Percentiles rank a stretch among this genome's conserved stretches.
Evolutionary conservation across 2,329 filamentous ascomycete genomes (phyloP).

Genomic region (Arthrinium puccinioides): DNA sequence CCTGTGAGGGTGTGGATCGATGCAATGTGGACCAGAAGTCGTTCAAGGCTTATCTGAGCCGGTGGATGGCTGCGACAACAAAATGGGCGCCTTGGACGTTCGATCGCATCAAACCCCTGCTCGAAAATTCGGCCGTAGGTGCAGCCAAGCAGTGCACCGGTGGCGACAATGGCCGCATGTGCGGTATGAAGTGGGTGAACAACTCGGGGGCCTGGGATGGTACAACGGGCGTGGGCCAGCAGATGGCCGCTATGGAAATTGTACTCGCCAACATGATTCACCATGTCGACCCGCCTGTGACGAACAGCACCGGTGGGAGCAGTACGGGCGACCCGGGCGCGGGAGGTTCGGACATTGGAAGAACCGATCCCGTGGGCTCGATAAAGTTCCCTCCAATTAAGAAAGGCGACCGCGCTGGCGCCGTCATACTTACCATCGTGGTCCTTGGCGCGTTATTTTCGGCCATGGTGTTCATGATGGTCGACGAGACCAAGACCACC

Average conservation of each 20-base stretch:
- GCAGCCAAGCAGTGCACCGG: slow-evolving; percentile 52
- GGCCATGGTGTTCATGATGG: slow-evolving; percentile 41
- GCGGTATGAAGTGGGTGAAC: slow-evolving; percentile 52
- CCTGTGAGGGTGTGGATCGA: slow-evolving; percentile 53
- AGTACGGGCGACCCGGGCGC: slow-evolving; percentile 38
- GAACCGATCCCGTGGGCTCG: slow-evolving; percentile 19
- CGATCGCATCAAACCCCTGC: slow-evolving; percentile 41
- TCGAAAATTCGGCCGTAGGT: slow-evolving; percentile 48
- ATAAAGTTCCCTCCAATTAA: slow-evolving; percentile 34
- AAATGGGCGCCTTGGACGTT: slow-evolving; percentile 57
- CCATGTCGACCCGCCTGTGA: slow-evolving; percentile 29
- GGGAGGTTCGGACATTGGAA: slow-evolving; percentile 38
- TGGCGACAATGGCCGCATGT: slow-evolving; percentile 49
- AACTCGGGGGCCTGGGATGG: slow-evolving; percentile 46
- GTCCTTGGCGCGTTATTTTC: slow-evolving; percentile 47
- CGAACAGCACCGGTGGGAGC: slow-evolving; percentile 38
- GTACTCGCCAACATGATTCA: slow-evolving; percentile 54
- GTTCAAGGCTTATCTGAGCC: slow-evolving; percentile 56
- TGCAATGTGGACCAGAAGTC: slow-evolving; percentile 58
- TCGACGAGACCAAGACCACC: slow-evolving; percentile 34
- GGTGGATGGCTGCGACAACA: slow-evolving; percentile 55
- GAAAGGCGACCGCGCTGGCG: slow-evolving; percentile 59
- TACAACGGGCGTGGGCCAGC: slow-evolving; percentile 57
- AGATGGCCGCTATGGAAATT: slow-evolving; percentile 63
- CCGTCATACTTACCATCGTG: slow-evolving; percentile 54